Evolutionary conservation across 148 eudicot species (phyloP).

Genomic region (Camellia japonica): DNA sequence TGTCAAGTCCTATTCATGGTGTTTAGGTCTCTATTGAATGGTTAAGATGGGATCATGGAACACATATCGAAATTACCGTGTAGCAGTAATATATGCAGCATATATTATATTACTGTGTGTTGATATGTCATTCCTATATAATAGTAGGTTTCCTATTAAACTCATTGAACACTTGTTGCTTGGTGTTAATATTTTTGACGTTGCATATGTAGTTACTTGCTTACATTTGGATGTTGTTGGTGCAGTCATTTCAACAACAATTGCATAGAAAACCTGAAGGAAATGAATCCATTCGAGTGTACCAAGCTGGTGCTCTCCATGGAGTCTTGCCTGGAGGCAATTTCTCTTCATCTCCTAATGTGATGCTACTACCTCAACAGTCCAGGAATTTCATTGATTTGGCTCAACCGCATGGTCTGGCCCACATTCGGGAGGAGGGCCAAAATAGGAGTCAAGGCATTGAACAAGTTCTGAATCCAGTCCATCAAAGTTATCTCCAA

Average conservation of each 20-base stretch:
- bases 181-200: background rate
- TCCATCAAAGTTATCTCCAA: slow-evolving; percentile 80
- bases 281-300: slow-evolving; percentile 59
- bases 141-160: background rate
- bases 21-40: background rate
- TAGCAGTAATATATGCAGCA: background rate
- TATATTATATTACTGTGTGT: background rate
- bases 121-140: background rate
- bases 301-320: slow-evolving; percentile 55
- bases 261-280: slow-evolving; percentile 67
- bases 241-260: slow-evolving; percentile 73
- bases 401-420: slow-evolving; percentile 55
- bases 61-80: background rate
- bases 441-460: slow-evolving; percentile 62
- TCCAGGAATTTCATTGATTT: slow-evolving; percentile 53
- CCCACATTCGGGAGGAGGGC: slow-evolving; percentile 56
- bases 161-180: background rate
- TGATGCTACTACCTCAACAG: slow-evolving; percentile 63
- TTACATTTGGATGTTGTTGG: slow-evolving; percentile 17
- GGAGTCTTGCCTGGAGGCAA: slow-evolving; percentile 55
- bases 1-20: slow-evolving; percentile 1
- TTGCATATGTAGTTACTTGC: background rate
- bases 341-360: slow-evolving; percentile 49
- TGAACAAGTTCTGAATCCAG: slow-evolving; percentile 68
- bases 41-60: too few species aligned